A percentile compares a stretch with the other conserved stretches of the same genome.
These are phyloP conservation scores for Nemania abortiva DNA, from an alignment of 2,329 filamentous ascomycete genomes.

Conservation along the genomic window DNA sequence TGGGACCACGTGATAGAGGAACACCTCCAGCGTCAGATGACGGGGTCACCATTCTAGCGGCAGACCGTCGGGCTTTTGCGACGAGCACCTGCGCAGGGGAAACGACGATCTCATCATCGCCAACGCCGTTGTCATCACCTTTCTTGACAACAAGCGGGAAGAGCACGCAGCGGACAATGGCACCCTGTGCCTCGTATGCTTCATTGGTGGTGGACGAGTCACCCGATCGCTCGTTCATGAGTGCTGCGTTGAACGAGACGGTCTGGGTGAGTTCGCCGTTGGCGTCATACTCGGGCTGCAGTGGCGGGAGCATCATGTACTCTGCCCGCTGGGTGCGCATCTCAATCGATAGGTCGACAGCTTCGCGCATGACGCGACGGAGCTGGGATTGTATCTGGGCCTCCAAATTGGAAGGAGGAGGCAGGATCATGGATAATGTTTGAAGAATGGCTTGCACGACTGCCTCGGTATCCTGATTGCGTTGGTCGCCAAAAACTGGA, in stretches of 20 bases:
- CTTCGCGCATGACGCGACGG: slow-evolving; percentile 86
- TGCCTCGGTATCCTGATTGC: slow-evolving; percentile 90
- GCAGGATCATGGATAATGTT: slow-evolving; percentile 85
- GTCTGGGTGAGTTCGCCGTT: slow-evolving; percentile 90
- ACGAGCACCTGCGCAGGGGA: slow-evolving; percentile 95
- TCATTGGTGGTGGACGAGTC: slow-evolving; percentile 74
- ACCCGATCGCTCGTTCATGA: slow-evolving; percentile 93
- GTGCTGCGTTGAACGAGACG: slow-evolving; percentile 88
- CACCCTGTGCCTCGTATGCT: slow-evolving; percentile 79
- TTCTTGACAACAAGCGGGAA: slow-evolving; percentile 98
- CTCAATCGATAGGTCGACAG: slow-evolving; percentile 91
- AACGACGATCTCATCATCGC: slow-evolving; percentile 94
- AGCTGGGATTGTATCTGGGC: slow-evolving; percentile 85
- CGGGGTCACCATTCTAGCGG: slow-evolving; percentile 58
- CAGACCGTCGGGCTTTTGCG: slow-evolving; percentile 61
- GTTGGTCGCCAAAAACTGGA: slow-evolving; percentile 82
- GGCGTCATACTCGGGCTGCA: slow-evolving; percentile 94
- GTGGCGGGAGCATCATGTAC: slow-evolving; percentile 97
- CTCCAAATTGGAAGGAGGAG: slow-evolving; percentile 85
- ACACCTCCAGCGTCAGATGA: slow-evolving; percentile 66
- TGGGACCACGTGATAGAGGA: slow-evolving; percentile 51
- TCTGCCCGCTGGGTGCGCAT: slow-evolving; percentile 98
- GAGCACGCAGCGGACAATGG: slow-evolving; percentile 89
- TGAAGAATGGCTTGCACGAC: slow-evolving; percentile 93
- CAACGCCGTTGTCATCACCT: slow-evolving; percentile 86